Percentiles rank a stretch among this genome's conserved stretches.
Conservation (phyloP, 1,284 basidiomycete genomes). For the Trametes sp. region DNA sequence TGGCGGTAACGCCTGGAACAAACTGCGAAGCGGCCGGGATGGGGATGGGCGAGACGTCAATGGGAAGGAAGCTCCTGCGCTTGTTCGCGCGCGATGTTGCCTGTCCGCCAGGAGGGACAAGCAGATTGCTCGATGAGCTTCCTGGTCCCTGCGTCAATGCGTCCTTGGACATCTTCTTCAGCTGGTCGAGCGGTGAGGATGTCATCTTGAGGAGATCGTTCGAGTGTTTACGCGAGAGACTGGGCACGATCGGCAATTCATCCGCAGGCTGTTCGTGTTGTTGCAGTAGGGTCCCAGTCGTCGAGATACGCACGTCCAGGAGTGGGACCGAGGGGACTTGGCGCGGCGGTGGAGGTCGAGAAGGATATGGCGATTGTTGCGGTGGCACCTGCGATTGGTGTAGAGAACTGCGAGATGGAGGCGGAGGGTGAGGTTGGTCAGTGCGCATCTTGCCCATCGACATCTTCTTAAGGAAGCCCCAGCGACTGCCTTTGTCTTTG, state of each 20-base stretch:
- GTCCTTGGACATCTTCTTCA: slow-evolving; percentile 40
- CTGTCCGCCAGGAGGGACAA: slow-evolving; percentile 47
- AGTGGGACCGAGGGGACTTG: slow-evolving; percentile 14
- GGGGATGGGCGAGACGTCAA: slow-evolving; percentile 68
- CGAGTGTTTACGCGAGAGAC: slow-evolving; percentile 39
- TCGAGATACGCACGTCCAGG: slow-evolving; percentile 75
- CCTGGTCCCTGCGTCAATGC: slow-evolving; percentile 33
- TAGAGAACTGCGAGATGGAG: slow-evolving; percentile 38
- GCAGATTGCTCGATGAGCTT: slow-evolving; percentile 48
- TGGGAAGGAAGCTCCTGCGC: slow-evolving; percentile 86
- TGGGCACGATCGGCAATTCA: slow-evolving; percentile 44
- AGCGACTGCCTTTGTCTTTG: slow-evolving; percentile 73
- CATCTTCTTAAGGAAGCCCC: slow-evolving; percentile 97
- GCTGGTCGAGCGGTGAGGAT: slow-evolving; percentile 39
- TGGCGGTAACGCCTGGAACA: slow-evolving; percentile 57
- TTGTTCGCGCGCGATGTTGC: slow-evolving; percentile 62
- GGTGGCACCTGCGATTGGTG: slow-evolving; percentile 32
- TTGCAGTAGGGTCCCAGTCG: slow-evolving; percentile 60
- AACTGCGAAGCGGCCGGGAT: slow-evolving; percentile 71
- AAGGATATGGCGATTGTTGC: slow-evolving; percentile 18
- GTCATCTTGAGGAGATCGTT: slow-evolving; percentile 39
- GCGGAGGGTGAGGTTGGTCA: slow-evolving; percentile 55
- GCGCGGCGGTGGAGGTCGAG: slow-evolving; percentile 22
- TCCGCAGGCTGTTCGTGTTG: slow-evolving; percentile 25
- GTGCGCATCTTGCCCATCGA: slow-evolving; percentile 87